Percentiles rank a stretch among this genome's conserved stretches.
These are phyloP conservation scores for Epichloe festucae DNA, from an alignment of 2,329 filamentous ascomycete species.

Conservation along the genomic window DNA sequence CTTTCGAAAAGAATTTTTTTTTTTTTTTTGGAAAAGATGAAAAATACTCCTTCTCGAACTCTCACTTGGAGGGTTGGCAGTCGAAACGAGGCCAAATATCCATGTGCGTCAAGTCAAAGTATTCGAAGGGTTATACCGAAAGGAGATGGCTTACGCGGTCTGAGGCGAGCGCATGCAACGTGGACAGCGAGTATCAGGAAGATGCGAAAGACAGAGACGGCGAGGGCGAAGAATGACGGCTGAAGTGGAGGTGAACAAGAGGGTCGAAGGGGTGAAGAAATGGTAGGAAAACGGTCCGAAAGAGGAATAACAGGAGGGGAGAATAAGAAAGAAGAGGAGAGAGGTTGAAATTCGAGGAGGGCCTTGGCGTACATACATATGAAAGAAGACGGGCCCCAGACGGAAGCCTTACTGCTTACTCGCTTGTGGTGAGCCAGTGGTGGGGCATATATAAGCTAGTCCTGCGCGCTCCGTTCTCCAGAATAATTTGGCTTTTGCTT, in stretches of 20 bases:
- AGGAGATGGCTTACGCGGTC: background rate
- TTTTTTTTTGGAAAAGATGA: too few relatives aligned
- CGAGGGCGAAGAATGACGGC: background rate
- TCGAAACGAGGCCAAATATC: background rate
- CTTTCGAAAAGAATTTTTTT: background rate
- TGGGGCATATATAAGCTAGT: background rate
- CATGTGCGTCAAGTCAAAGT: background rate
- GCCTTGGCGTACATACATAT: background rate
- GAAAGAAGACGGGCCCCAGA: background rate
- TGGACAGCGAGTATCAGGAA: background rate
- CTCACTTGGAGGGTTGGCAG: background rate
- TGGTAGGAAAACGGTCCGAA: background rate
- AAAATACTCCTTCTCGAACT: background rate
- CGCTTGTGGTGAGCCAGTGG: background rate
- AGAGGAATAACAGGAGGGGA: background rate
- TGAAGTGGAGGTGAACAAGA: background rate
- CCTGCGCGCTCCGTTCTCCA: background rate
- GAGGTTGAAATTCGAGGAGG: background rate
- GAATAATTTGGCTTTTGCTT: background rate
- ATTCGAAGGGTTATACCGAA: background rate
- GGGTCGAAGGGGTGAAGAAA: background rate
- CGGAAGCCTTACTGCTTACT: background rate
- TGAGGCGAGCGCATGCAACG: background rate
- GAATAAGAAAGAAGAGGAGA: background rate
- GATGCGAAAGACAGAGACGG: background rate